Evolutionary conservation across 2,329 filamentous ascomycete genomes (phyloP), one percentile per base, ranked within the genome.

Genomic region (Cytospora piceicola): DNA sequence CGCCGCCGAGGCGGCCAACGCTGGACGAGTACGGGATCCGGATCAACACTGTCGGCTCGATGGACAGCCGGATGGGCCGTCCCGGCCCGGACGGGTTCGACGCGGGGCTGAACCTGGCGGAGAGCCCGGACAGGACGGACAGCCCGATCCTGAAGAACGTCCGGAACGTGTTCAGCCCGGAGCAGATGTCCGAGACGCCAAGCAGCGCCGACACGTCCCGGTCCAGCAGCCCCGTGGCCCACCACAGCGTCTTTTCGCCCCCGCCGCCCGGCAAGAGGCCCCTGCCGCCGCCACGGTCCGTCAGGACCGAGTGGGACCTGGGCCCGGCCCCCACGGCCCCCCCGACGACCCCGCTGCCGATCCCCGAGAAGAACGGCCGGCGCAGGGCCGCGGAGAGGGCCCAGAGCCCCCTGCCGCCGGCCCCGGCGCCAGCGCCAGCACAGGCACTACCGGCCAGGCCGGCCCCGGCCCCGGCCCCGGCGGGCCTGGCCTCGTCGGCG

Each of bases 241-340:
- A 58, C 58, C 64, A 62, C 58, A 65, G 63, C 55, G 66, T 67
- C 62, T 67, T 67, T 55, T 67, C 66, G 24, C 66, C 66, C n/a
- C 66, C 62, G 54, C 63, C 66, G 4, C 30, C 27, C 36, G 49
- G 49, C 29, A 61, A 51, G 4, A 63, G 58, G n/a, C 22, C 29
- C 11, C 34, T 27, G 11, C 34, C 54, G 7, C 34, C 54, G 7
- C 49, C 61, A 20, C 27, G 30, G 11, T 56, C 62, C 36, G 53
- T 34, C 22, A 51, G 12, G 20, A 27, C 36, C 4, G 65, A 67
- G 7, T 67, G 65, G 65, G 42, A 57, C 17, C 61, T 57, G 17
- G 63, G 66, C 22, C 66, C 66, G 29, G 66, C 66, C 6, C 63
- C 63, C 2, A 56, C 55, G 20, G 58, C 66, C 7, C 66, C 66